Base-by-base conservation (phyloP, 2,329 filamentous ascomycete genomes). In the Phoma sp. region DNA sequence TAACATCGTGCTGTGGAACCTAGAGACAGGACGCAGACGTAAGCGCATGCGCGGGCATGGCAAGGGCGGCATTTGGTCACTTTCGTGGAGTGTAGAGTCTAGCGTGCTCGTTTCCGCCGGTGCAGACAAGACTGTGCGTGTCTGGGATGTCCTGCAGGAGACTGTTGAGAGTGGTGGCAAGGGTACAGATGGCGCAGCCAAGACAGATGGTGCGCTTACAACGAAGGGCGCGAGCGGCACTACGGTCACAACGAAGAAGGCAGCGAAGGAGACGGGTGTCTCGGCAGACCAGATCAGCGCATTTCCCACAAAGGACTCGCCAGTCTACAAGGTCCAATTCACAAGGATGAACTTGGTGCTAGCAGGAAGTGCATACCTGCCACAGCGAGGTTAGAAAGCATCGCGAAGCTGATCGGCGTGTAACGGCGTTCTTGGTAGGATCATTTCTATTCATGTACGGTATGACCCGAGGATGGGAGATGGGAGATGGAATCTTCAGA, bases 1-100 rank as follows among this genome's bases (percentile, higher is more conserved):
- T 31, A 93, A 90, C 59, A 98, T 99, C 58, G 87, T 96, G 64
- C 85, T 99, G 56, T 99, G 95, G 95, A 93, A 96, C 69, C 84
- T 99, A 17, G 87, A 87, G n/a, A 90, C 91, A 48, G 95, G 93
- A 5, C 86, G 87, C 19, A 85, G 91, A 21, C 87, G 95, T 70
- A 99, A 99, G 82, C 89, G 92, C 39, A 96, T 96, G 80, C 89
- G 92, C 38, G 95, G 95, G 3, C 95, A 99, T 69, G 92, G 88
- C 32, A 95, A 96, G 73, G 93, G 92, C 32, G 94, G 94, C 9
- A 93, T 99, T 64, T 96, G 92, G 87, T 95, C 91, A 5, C 82
- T 99, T 1, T 91, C 90, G 72, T 99, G 96, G 84, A 95, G 90
- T 63, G 91, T 93, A 17, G 95, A 99, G 75, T 96, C 92, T 1